Evolutionary conservation across 1,139 yeast species (phyloP).

Genomic region (Hansenula lynferdii): DNA sequence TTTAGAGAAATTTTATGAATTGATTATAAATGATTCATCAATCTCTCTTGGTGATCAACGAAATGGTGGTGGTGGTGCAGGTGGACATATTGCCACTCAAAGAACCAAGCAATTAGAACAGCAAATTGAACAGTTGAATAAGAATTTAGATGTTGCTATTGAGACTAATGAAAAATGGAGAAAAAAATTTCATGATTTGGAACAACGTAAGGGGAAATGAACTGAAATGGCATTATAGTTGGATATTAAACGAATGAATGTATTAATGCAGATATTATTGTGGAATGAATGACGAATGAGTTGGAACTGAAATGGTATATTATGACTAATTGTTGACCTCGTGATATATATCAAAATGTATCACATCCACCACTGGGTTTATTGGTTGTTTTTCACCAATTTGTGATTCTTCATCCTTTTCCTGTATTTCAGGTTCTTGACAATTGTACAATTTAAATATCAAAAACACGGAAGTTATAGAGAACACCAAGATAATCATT

Average conservation of each 20-base stretch:
- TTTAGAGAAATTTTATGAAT: slow-evolving; percentile 13
- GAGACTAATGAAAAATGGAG: slow-evolving; percentile 46
- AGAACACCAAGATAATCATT: slow-evolving; percentile 12
- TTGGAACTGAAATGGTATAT: not conserved
- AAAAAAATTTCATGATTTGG: slow-evolving; percentile 12
- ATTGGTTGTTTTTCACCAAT: not conserved
- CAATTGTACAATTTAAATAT: slow-evolving; percentile 15
- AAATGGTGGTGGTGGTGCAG: too few relatives aligned
- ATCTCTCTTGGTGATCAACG: too few relatives aligned
- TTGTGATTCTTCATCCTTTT: not conserved
- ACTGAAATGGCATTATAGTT: not conserved
- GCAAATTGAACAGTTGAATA: slow-evolving; percentile 34
- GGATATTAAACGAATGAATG: not conserved
- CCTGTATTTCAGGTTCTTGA: slow-evolving; percentile 6
- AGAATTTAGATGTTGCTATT: slow-evolving; percentile 42
- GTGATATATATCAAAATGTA: slow-evolving; percentile 1
- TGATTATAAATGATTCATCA: slow-evolving; percentile 5
- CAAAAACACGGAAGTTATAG: slow-evolving; percentile 10
- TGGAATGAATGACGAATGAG: not conserved
- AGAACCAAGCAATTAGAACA: slow-evolving; percentile 28
- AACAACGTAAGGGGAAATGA: slow-evolving; percentile 1
- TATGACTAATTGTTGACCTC: not conserved
- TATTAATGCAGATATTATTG: not conserved
- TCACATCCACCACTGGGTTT: not conserved
- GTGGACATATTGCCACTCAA: slow-evolving; percentile 10